Evolutionary conservation across 192 early-diverging fungal species (phyloP), one percentile per base, ranked within the genome.

Genomic region (Backusella parvicylindrica): DNA sequence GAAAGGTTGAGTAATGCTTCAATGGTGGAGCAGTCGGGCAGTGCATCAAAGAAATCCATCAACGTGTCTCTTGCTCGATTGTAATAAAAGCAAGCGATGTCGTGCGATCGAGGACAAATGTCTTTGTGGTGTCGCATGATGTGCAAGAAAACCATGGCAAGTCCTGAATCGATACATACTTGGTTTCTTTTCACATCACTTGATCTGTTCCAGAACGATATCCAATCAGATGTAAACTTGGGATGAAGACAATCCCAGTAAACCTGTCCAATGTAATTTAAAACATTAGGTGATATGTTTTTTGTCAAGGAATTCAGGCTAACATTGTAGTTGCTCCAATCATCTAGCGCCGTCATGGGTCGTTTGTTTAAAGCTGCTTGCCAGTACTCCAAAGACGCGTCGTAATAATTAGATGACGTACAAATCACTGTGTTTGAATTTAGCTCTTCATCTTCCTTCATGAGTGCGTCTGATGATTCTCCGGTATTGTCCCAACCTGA

Each of bases 201-300:
- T 13, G 74, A 77, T 30, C 81, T 71, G 13, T 83, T 66, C 81
- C 77, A 83, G n/a, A 83, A 83, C 2, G 73, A 65, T 3, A n/a
- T 32, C 75, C 74, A 74, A 47, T 79, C 77, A 23, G 32, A 67
- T 13, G 68, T 74, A 38, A 74, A 75, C 33, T 79, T 79, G 33
- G 81, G 81, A 63, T 79, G 77, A 11, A 79, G 49, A 64, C 81
- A 83, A 71, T 83, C 78, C 77, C 77, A 79, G 12, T 74, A 79
- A 1, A 83, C 71, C 60, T 83, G 77, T 13, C 74, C 76, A 23
- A 76, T 74, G 30, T 76, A 74, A 23, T 83, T 72, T 7, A 83
- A 16, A 1, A 77, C 53, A 21, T 73, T 33, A 1, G 77, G 75
- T 37, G 78, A 77, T 18, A 83, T 69, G 47, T 75, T 56, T 38